A percentile compares a stretch with the other conserved stretches of the same genome.
Evolutionary conservation across 192 early-diverging fungal species (phyloP).

Genomic region (Dimargaris cristalligena): DNA sequence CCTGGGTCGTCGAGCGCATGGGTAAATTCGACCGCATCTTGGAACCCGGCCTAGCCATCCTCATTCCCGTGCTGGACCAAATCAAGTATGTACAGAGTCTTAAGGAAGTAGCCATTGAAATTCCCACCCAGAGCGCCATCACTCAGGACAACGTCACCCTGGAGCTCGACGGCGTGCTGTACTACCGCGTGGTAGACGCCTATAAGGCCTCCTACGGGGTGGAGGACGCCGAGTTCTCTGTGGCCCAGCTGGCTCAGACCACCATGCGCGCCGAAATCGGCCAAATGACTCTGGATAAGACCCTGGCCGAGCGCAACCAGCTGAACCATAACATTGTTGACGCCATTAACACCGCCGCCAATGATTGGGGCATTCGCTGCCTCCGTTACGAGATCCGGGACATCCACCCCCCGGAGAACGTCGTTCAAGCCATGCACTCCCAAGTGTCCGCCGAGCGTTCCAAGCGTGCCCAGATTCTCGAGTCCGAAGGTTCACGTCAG

Average conservation of each 20-base stretch:
- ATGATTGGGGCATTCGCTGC: conserved; percentile 92
- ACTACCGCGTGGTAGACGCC: conserved; percentile 82
- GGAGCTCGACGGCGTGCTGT: conserved; percentile 90
- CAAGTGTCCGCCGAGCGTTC: conserved; percentile 91
- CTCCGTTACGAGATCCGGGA: conserved; percentile 92
- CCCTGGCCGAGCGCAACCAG: conserved; percentile 81
- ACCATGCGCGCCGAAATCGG: conserved; percentile 99
- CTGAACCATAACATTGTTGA: conserved; percentile 89
- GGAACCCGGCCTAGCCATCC: conserved; percentile 77
- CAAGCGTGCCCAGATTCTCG: conserved; percentile 90
- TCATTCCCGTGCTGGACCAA: conserved; percentile 75
- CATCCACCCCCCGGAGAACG: conserved; percentile 87
- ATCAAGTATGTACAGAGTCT: conserved; percentile 86
- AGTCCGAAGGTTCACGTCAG: conserved; percentile 70
- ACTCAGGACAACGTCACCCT: conserved; percentile 96
- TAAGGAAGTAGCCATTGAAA: conserved; percentile 89
- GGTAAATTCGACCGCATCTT: conserved; percentile 70
- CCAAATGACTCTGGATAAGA: conserved; percentile 91
- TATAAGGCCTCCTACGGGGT: conserved; percentile 92
- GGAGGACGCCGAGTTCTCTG: conserved; percentile 85
- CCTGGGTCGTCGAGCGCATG: conserved; percentile 96
- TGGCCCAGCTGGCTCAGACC: conserved; percentile 95
- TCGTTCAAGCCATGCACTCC: conserved; percentile 93
- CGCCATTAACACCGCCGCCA: conserved; percentile 82
- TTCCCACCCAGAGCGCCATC: conserved; percentile 77